Conservation (phyloP, 1,139 yeast species). For the Taphrina wiesneri region DNA sequence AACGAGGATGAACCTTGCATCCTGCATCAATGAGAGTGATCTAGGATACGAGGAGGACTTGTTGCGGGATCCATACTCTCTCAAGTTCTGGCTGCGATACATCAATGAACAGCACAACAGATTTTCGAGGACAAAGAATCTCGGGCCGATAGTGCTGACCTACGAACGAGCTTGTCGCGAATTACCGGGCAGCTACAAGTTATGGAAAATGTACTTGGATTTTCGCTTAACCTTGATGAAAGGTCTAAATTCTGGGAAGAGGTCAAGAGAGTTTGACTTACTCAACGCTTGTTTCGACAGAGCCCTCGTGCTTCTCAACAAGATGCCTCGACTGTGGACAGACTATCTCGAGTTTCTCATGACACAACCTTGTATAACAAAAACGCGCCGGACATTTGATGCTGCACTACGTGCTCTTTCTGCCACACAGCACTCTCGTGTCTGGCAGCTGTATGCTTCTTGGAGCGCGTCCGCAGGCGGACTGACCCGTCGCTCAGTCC, state of each 20-base stretch:
- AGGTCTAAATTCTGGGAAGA: slow-evolving; percentile 45
- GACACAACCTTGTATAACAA: slow-evolving; percentile 49
- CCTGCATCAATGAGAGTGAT: slow-evolving; percentile 43
- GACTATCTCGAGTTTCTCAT: slow-evolving; percentile 55
- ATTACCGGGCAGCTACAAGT: slow-evolving; percentile 55
- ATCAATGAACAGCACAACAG: slow-evolving; percentile 46
- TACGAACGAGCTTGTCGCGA: slow-evolving; percentile 56
- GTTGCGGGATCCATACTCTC: slow-evolving; percentile 50
- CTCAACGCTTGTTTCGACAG: slow-evolving; percentile 54
- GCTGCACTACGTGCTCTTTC: slow-evolving; percentile 56
- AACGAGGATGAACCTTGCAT: not conserved
- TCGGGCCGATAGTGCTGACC: slow-evolving; percentile 50
- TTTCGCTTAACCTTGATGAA: slow-evolving; percentile 48
- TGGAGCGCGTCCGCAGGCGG: slow-evolving; percentile 56
- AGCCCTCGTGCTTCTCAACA: slow-evolving; percentile 51
- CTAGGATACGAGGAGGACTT: slow-evolving; percentile 54
- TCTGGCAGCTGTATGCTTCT: slow-evolving; percentile 63
- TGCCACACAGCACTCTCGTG: slow-evolving; percentile 54
- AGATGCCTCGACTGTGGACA: slow-evolving; percentile 59
- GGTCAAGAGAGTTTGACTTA: slow-evolving; percentile 45
- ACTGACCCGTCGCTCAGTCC: slow-evolving; percentile 50
- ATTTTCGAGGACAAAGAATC: slow-evolving; percentile 41
- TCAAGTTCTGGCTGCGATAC: slow-evolving; percentile 59
- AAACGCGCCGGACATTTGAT: slow-evolving; percentile 56
- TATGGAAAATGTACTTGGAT: slow-evolving; percentile 60